Percentiles rank a stretch among this genome's conserved stretches.
Conservation (phyloP, 495 filamentous ascomycete species). For the Daldinia loculata region DNA sequence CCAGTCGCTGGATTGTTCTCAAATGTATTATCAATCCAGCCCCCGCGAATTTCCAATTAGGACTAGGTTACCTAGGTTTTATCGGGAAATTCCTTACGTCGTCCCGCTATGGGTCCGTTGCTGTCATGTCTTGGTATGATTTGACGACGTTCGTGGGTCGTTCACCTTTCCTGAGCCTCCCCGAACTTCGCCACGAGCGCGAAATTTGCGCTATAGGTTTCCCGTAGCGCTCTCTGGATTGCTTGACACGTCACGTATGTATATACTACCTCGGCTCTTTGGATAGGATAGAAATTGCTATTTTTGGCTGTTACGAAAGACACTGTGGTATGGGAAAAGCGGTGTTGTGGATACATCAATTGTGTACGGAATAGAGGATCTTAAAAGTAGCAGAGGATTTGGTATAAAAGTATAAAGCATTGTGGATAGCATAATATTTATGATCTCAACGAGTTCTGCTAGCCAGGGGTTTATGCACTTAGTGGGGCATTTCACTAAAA, state of each 20-base stretch:
- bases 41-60: neutral
- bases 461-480: constrained; percentile 7
- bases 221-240: neutral
- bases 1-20: neutral
- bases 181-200: constrained; percentile 5
- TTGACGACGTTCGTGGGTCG: constrained; percentile 3
- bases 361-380: neutral
- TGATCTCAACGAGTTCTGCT: neutral
- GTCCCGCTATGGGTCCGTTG: neutral
- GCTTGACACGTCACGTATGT: constrained; percentile 1
- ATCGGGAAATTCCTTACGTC: constrained; percentile 4
- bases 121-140: constrained; percentile 9
- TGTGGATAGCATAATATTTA: neutral
- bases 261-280: constrained; percentile 5
- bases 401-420: neutral
- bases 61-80: neutral
- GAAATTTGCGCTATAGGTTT: neutral
- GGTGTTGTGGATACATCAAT: neutral
- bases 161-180: neutral
- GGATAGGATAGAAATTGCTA: neutral
- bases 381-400: neutral
- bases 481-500: neutral
- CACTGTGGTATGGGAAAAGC: neutral
- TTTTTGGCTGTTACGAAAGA: neutral
- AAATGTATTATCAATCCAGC: neutral